Evolutionary conservation across 148 eudicot genomes (phyloP).

Genomic region (Rhododendron molle): DNA sequence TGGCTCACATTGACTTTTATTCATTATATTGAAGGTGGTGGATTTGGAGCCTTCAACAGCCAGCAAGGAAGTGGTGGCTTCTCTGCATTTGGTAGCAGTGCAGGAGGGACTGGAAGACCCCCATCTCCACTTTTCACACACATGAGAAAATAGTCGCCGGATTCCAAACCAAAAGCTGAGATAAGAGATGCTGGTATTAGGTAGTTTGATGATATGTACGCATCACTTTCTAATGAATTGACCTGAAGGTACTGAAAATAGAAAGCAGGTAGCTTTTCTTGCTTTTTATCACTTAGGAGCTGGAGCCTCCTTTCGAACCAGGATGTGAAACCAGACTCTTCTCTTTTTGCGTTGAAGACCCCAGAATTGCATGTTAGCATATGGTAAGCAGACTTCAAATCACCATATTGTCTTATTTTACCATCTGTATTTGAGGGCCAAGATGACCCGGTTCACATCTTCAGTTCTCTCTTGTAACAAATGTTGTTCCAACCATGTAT

Average conservation of each 20-base stretch:
- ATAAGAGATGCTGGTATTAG: background rate
- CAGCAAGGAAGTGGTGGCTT: conserved; percentile 61
- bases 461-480: background rate
- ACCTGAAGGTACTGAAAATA: background rate
- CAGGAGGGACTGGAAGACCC: conserved; percentile 44
- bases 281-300: background rate
- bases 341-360: background rate
- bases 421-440: background rate
- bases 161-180: background rate
- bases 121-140: conserved; percentile 68
- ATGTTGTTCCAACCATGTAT: background rate
- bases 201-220: background rate
- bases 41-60: conserved; percentile 70
- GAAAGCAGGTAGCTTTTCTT: background rate
- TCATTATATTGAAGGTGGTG: conserved; percentile 48
- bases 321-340: background rate
- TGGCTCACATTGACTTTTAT: background rate
- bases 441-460: background rate
- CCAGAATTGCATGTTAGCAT: background rate
- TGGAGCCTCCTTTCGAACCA: background rate
- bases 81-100: conserved; percentile 45
- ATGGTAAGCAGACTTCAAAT: background rate
- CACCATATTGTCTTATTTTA: background rate
- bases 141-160: conserved; percentile 57
- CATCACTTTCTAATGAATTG: background rate